phyloP scores from a whole-genome alignment of 192 early-diverging fungal genomes.

The Chytriomyces sp. region DNA sequence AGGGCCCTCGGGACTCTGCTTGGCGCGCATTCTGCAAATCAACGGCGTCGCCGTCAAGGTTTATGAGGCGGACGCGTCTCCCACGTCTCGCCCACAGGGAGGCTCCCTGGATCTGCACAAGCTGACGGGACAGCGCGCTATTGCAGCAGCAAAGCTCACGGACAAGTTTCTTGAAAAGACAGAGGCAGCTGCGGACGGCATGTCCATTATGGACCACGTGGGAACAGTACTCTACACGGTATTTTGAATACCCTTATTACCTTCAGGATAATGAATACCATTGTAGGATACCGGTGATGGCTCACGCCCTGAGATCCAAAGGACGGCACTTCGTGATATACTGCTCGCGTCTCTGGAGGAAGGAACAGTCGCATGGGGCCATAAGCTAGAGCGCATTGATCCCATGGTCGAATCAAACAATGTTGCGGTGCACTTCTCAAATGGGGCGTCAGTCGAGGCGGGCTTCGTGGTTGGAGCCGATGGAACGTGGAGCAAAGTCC shows the following conservation, averaged over 20 bases:
- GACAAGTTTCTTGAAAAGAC: constrained; percentile 27
- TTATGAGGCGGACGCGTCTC: constrained; percentile 45
- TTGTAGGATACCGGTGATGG: constrained; percentile 6
- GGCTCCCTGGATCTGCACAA: constrained; percentile 53
- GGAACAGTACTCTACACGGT: neutral
- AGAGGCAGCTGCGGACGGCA: neutral
- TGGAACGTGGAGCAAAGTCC: too few relatives aligned
- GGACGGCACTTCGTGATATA: constrained; percentile 42
- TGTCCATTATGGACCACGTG: neutral
- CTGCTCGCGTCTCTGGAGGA: constrained; percentile 29
- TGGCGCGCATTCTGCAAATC: constrained; percentile 49
- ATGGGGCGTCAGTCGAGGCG: neutral
- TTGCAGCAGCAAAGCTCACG: constrained; percentile 39
- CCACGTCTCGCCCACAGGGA: constrained; percentile 42
- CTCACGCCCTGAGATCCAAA: constrained; percentile 53
- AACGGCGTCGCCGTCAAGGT: constrained; percentile 31
- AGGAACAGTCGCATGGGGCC: constrained; percentile 1
- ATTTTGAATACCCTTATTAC: too few relatives aligned
- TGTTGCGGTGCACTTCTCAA: neutral
- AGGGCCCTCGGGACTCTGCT: constrained; percentile 54
- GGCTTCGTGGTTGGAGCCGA: constrained; percentile 55
- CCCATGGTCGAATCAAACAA: neutral
- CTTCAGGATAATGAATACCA: too few relatives aligned
- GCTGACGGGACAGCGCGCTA: constrained; percentile 45
- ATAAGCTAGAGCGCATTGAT: neutral